These are phyloP conservation scores for Plectosphaerella cucumerina DNA, from an alignment of 2,329 filamentous ascomycete species.

Conservation along the genomic window DNA sequence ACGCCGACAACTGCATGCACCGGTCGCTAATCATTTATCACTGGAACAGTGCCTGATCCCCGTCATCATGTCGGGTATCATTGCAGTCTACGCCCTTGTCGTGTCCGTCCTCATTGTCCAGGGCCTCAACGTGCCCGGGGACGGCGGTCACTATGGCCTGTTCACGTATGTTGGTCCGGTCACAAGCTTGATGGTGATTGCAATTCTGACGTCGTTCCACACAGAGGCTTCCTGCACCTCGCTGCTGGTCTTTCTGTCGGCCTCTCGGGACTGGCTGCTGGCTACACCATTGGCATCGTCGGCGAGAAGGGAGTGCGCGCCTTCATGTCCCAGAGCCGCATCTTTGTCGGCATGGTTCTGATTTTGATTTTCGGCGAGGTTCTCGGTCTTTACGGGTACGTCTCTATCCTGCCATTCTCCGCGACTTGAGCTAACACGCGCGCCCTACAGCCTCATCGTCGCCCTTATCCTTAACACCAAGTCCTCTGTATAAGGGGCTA, in stretches of 20 bases:
- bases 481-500: conserved; percentile 51
- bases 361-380: conserved; percentile 99
- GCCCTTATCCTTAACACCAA: conserved; percentile 91
- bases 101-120: conserved; percentile 94
- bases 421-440: not conserved
- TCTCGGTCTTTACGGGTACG: conserved; percentile 90
- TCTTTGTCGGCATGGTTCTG: conserved; percentile 98
- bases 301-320: conserved; percentile 91
- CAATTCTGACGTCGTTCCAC: conserved; percentile 11
- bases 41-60: conserved; percentile 73
- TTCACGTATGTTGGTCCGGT: conserved; percentile 60
- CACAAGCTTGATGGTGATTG: not conserved
- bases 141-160: conserved; percentile 66
- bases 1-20: not conserved
- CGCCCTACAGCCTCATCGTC: conserved; percentile 71
- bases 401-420: conserved; percentile 6
- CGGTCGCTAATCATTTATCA: not conserved
- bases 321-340: conserved; percentile 92
- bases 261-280: conserved; percentile 86
- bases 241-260: conserved; percentile 88
- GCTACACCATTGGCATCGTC: conserved; percentile 94
- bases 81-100: conserved; percentile 96
- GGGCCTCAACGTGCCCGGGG: conserved; percentile 71
- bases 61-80: conserved; percentile 98
- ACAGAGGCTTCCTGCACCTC: conserved; percentile 86